phyloP scores from a whole-genome alignment of 1,284 basidiomycete genomes.

The Cutaneotrichosporon sp. region DNA sequence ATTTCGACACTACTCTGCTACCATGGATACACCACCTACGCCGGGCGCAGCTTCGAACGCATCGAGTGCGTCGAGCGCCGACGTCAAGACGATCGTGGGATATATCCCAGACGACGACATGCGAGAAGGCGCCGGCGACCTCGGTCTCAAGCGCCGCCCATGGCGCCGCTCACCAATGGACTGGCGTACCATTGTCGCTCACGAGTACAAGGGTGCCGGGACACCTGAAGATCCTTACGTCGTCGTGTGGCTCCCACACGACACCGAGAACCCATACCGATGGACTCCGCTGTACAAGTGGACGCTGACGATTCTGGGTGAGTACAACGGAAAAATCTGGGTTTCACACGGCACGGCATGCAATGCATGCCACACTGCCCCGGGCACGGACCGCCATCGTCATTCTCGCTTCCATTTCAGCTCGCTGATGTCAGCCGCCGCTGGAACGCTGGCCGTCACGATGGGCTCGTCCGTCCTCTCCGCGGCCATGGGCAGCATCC shows the following conservation, averaged over 20 bases:
- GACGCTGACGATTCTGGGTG: slow-evolving; percentile 25
- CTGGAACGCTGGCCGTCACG: slow-evolving; percentile 28
- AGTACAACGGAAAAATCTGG: not conserved
- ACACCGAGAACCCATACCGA: slow-evolving; percentile 37
- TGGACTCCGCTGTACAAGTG: slow-evolving; percentile 37
- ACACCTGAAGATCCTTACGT: slow-evolving; percentile 51
- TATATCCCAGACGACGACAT: not conserved
- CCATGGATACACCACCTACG: not conserved
- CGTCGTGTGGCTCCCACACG: slow-evolving; percentile 37
- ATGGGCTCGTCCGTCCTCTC: slow-evolving; percentile 31
- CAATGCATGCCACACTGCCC: not conserved
- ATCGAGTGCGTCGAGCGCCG: not conserved
- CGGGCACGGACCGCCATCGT: not conserved
- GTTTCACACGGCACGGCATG: not conserved
- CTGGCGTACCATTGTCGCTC: slow-evolving; percentile 9
- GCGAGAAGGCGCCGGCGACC: slow-evolving; percentile 6
- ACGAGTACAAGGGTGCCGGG: slow-evolving; percentile 32
- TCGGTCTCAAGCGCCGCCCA: slow-evolving; percentile 5
- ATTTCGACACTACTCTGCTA: not conserved
- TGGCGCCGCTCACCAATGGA: slow-evolving; percentile 15
- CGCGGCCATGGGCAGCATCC: slow-evolving; percentile 29
- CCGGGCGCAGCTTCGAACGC: not conserved
- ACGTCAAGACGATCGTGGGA: not conserved
- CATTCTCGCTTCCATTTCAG: not conserved
- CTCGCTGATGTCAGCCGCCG: slow-evolving; percentile 18